Base-by-base conservation (phyloP, 1,284 basidiomycete species). In the Ustilago trichophora region DNA sequence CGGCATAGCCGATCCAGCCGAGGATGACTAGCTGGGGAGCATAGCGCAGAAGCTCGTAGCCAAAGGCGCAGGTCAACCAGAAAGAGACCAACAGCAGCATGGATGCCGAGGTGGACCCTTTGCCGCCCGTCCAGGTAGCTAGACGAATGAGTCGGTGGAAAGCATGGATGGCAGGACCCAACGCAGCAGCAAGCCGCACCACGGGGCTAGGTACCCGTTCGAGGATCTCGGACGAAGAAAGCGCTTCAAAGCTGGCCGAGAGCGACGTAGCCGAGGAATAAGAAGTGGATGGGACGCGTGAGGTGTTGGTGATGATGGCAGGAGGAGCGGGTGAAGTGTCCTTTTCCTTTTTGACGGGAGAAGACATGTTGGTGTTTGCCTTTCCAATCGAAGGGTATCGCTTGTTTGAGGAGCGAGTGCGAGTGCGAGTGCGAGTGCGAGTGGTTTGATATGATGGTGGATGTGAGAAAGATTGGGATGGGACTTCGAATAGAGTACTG, bases 11-110 rank as follows among this genome's bases (percentile, higher is more conserved):
- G 25, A 81, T 63, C 41, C 60, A 70, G 29, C 41, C 44, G 18
- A 81, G 64, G 6, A 74, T 15, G 16, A 78, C 15, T 5, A 59
- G 47, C 40, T 81, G 78, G 13, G 79, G 78, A 3, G 73, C 72
- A 47, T 78, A 81, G 2, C 79, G 64, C 12, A 81, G 24, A 3
- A 76, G 43, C 46, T 78, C 74, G 54, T 81, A 81, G 8, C 75
- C 77, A 48, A 72, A 77, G 29, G 79, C 62, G 54, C 78, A 76
- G 13, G 45, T 25, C 16, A 72, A 52, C 47, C 74, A 68, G 54
- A 74, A 80, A 4, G 48, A 55, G 16, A 79, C 46, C 12, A 80
- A 50, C n/a, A 80, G 54, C 1, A 79, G 56, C 55, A 75, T 56
- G 37, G 75, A 77, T 12, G 64, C 60, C 0, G 67, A 51, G 10